A percentile compares a stretch with the other conserved stretches of the same genome.
Conservation (phyloP, 2,329 filamentous ascomycete genomes). For the Colletotrichum sp. region DNA sequence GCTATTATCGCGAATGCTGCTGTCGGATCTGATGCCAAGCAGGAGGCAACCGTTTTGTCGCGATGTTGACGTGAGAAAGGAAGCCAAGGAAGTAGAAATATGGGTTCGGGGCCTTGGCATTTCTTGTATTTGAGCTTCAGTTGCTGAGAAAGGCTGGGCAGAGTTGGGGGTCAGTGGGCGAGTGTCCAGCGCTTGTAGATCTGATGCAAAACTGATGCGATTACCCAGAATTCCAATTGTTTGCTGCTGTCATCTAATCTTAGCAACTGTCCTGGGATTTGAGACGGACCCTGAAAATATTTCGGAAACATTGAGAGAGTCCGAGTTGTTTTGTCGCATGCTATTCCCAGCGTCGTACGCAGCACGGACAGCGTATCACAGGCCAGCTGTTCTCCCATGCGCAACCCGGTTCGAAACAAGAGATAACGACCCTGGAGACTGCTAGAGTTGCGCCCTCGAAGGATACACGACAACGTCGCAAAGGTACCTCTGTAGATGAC, state of each 20-base stretch:
- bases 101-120: slow-evolving; percentile 10
- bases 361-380: slow-evolving; percentile 7
- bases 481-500: too few species aligned
- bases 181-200: neutral
- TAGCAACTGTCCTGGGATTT: neutral
- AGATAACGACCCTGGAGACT: neutral
- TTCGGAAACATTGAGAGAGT: neutral
- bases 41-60: neutral
- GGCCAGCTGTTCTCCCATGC: slow-evolving; percentile 5
- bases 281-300: neutral
- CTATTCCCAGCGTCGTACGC: slow-evolving; percentile 12
- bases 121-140: slow-evolving; percentile 12
- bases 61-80: neutral
- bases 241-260: slow-evolving; percentile 1
- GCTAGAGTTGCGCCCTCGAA: neutral
- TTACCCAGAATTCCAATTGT: neutral
- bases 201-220: neutral
- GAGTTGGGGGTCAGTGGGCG: neutral
- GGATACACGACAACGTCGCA: neutral
- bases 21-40: slow-evolving; percentile 3
- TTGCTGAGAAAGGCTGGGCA: neutral
- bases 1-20: neutral
- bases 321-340: neutral
- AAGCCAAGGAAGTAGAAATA: neutral
- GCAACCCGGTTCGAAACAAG: neutral